Evolutionary conservation across 345 rosid species (phyloP).

Genomic region (Salix viminalis): DNA sequence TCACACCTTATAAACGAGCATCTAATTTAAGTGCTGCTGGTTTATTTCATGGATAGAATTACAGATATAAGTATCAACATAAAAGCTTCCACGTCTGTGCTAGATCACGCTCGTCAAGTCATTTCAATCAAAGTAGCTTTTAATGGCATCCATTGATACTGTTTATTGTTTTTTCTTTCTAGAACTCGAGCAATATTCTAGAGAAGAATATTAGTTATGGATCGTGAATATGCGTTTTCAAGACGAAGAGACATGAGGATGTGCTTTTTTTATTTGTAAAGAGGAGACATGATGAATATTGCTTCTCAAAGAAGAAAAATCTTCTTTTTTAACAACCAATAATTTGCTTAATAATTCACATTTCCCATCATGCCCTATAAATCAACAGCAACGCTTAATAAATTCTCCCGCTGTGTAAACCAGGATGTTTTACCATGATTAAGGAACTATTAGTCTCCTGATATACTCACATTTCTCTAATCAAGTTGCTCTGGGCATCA

Average conservation of each 20-base stretch:
- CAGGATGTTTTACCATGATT: background rate
- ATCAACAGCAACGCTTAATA: background rate
- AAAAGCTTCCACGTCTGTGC: background rate
- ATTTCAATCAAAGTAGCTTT: slow-evolving; percentile 15
- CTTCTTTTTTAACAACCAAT: background rate
- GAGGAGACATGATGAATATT: background rate
- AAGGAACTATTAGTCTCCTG: too few species aligned
- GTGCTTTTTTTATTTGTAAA: too few species aligned
- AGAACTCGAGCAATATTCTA: background rate
- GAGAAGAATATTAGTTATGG: background rate
- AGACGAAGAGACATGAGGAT: too few species aligned
- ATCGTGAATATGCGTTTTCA: slow-evolving; percentile 4
- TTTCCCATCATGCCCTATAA: background rate
- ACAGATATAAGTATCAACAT: background rate
- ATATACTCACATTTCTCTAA: background rate
- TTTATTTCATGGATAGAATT: background rate
- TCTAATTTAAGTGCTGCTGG: background rate
- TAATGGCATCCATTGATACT: background rate
- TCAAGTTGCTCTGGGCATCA: background rate
- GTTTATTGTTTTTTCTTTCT: background rate
- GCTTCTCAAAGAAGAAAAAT: background rate
- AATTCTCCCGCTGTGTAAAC: too few species aligned
- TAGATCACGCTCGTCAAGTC: slow-evolving; percentile 6
- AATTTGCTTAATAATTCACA: background rate
- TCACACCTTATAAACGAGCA: background rate